Conservation (phyloP, 2,329 filamentous ascomycete species). For the Pseudogymnoascus sp. region DNA sequence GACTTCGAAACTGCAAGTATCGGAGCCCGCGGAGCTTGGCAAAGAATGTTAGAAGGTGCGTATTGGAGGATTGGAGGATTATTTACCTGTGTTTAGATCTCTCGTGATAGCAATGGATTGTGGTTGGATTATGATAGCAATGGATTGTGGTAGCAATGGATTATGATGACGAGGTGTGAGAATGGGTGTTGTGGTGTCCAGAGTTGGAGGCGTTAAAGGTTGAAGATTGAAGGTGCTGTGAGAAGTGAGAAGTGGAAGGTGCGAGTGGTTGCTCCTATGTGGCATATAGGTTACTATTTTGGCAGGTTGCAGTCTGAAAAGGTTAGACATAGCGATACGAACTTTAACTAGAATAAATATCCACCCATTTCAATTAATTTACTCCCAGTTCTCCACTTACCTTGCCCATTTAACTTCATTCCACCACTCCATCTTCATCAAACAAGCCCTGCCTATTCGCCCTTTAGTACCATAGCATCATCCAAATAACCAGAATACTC, state of each 20-base stretch:
- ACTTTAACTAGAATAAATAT: neutral
- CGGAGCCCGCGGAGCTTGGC: neutral
- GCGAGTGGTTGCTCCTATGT: neutral
- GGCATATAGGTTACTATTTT: neutral
- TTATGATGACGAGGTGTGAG: too few species aligned
- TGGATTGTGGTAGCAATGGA: too few species aligned
- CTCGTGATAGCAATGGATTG: too few species aligned
- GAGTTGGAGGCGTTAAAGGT: neutral
- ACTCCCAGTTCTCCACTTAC: neutral
- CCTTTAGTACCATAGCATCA: neutral
- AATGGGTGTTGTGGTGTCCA: neutral
- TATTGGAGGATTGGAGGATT: neutral
- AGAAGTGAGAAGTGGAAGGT: neutral
- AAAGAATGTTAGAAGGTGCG: neutral
- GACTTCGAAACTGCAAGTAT: neutral
- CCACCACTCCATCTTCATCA: neutral
- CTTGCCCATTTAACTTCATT: neutral
- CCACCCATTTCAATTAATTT: neutral
- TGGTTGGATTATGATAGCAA: too few species aligned
- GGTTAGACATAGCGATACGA: neutral
- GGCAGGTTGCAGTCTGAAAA: neutral
- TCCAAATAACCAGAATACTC: neutral
- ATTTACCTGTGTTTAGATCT: neutral
- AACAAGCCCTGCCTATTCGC: neutral
- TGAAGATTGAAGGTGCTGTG: neutral